These are phyloP conservation scores for Monosporascus sp. DNA, from an alignment of 2,329 filamentous ascomycete species.

Conservation along the genomic window DNA sequence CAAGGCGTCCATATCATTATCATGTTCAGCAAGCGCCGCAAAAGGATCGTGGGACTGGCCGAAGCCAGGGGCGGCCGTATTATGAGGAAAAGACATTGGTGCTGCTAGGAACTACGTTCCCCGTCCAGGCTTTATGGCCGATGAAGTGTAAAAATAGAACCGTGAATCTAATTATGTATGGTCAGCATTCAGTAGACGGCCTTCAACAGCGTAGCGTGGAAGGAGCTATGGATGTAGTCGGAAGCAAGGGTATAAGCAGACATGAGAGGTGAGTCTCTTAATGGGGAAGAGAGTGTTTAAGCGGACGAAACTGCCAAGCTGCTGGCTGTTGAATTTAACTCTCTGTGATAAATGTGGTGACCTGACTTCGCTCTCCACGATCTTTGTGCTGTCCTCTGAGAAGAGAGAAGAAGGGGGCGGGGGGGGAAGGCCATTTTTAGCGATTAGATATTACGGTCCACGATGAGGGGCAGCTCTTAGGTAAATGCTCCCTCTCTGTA, in stretches of 20 bases:
- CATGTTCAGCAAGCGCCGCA: conserved; percentile 40
- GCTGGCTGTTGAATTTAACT: no score
- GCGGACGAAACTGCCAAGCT: no score
- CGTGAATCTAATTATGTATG: background rate
- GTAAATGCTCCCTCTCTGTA: no score
- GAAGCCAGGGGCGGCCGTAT: conserved; percentile 70
- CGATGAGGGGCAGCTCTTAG: no score
- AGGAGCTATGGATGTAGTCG: background rate
- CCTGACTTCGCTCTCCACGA: background rate
- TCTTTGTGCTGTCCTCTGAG: background rate
- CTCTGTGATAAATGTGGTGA: no score
- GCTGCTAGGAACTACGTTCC: background rate
- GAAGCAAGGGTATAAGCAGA: background rate
- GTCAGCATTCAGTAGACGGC: background rate
- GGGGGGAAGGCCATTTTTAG: no score
- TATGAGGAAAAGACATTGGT: conserved; percentile 46
- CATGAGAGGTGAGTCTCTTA: background rate
- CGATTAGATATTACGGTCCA: no score
- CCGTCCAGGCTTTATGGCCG: background rate
- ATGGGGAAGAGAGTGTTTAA: no score
- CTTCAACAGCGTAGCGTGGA: background rate
- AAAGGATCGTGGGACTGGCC: conserved; percentile 79
- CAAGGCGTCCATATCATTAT: conserved; percentile 52
- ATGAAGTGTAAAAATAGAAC: background rate
- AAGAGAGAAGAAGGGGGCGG: no score